phyloP scores from a whole-genome alignment of 345 rosid species.

The Salix viminalis region DNA sequence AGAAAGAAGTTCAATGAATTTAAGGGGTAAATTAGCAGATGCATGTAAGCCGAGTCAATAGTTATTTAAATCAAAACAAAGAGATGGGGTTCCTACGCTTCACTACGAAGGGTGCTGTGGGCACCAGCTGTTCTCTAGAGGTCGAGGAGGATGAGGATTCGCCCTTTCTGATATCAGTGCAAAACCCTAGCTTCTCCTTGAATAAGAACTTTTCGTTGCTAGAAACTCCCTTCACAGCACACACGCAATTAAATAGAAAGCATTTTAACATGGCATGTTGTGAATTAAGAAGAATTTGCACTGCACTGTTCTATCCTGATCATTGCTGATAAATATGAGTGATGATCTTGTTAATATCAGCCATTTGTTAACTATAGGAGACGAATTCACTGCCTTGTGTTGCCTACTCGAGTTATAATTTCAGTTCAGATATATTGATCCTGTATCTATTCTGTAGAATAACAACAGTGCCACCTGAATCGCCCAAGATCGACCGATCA shows the following conservation, averaged over 20 bases:
- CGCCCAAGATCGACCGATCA: neutral
- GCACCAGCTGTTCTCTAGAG: conserved; percentile 68
- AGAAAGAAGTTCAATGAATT: neutral
- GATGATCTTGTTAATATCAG: no score
- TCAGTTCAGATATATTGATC: no score
- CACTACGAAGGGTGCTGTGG: conserved; percentile 79
- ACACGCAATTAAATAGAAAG: neutral
- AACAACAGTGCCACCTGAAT: neutral
- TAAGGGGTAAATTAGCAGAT: neutral
- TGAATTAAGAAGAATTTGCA: neutral
- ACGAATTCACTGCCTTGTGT: no score
- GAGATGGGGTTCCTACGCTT: conserved; percentile 50
- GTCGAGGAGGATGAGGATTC: conserved; percentile 69
- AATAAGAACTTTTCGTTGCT: conserved; percentile 3
- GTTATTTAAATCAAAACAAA: neutral
- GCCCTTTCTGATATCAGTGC: conserved; percentile 56
- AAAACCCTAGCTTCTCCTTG: conserved; percentile 56
- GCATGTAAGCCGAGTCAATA: neutral
- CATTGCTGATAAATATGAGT: no score
- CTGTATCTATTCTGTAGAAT: no score
- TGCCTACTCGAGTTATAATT: no score
- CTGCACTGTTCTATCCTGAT: no score
- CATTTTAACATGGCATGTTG: neutral
- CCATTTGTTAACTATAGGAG: no score
- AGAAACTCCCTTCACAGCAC: neutral